A percentile compares a stretch with the other conserved stretches of the same genome.
Evolutionary conservation across 176 grass and related monocot genomes (phyloP).

Genomic region (Ensete ventricosum): DNA sequence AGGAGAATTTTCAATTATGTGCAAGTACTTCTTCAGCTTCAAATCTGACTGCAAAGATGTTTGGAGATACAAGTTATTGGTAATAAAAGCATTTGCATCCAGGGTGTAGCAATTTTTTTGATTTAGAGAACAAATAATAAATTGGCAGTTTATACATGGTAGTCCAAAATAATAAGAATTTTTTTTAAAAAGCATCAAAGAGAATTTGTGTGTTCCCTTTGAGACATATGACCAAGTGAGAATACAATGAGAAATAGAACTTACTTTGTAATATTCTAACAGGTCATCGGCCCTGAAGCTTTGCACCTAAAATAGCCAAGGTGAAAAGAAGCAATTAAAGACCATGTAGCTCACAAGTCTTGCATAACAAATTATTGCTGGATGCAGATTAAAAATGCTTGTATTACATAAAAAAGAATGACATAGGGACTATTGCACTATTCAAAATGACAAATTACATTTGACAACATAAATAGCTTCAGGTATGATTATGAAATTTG

Average conservation of each 20-base stretch:
- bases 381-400: neutral
- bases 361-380: neutral
- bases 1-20: constrained; percentile 89
- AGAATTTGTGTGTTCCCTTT: neutral
- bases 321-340: constrained; percentile 13
- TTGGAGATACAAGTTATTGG: constrained; percentile 19
- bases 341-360: neutral
- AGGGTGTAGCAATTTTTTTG: neutral
- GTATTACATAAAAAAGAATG: neutral
- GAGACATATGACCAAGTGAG: neutral
- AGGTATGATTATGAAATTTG: too few relatives aligned
- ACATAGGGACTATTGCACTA: neutral
- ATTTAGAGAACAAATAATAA: constrained; percentile 13
- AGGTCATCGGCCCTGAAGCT: constrained; percentile 72
- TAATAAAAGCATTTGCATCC: constrained; percentile 8
- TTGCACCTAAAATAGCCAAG: constrained; percentile 45
- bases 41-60: constrained; percentile 56
- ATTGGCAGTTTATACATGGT: neutral
- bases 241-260: neutral
- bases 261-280: constrained; percentile 84
- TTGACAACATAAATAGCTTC: neutral
- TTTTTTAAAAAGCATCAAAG: neutral
- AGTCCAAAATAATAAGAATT: too few relatives aligned
- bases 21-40: constrained; percentile 94
- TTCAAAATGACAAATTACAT: neutral